Evolutionary conservation across 805 yeast genomes (phyloP), one percentile per base, ranked within the genome.

Genomic region (Hanseniaspora meyeri): DNA sequence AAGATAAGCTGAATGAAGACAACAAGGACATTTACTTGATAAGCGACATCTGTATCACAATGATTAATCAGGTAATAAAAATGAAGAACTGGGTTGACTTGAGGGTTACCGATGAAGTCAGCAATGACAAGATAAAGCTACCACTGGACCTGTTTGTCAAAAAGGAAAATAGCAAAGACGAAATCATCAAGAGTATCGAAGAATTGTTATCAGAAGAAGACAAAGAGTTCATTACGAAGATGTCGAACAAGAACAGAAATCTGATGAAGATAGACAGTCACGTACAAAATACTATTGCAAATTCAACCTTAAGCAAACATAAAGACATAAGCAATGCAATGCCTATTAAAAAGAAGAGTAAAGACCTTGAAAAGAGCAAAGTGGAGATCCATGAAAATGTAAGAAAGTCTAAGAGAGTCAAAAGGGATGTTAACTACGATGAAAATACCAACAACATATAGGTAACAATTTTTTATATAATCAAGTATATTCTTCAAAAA

Each of bases 401-500:
- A 7, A 53, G 57, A 53, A 53, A 29, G 34, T 53, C 57, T 10
- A 43, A 43, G 24, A 53, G 57, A 46, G 17, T 11, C 10, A 53
- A 37, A 46, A 38, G 42, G 31, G 43, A 38, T 24, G 31, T 53
- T 10, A 53, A 53, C 19, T 53, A 53, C 27, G 49, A 53, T 24
- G 40, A 43, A 43, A 29, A 37, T 7, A 29, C 8, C 12, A 36
- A 20, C 24, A 34, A 24, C 8, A 51, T 36, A 10, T 29, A n/a
- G 16, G 34, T 16, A 45, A 32, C 24, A 53, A n/a, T n/a, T n/a
- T n/a, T 34, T 80, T 66, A 83, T 43, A 32, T 46, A 17, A 24
- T 24, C 27, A 4, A 24, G 27, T 3, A 24, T n/a, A n/a, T n/a
- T 7, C 11, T 17, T 46, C n/a, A 24, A 24, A 4, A 24, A 24